Evolutionary conservation across 257 asterid species (phyloP).

Genomic region (Nicotiana otophora): DNA sequence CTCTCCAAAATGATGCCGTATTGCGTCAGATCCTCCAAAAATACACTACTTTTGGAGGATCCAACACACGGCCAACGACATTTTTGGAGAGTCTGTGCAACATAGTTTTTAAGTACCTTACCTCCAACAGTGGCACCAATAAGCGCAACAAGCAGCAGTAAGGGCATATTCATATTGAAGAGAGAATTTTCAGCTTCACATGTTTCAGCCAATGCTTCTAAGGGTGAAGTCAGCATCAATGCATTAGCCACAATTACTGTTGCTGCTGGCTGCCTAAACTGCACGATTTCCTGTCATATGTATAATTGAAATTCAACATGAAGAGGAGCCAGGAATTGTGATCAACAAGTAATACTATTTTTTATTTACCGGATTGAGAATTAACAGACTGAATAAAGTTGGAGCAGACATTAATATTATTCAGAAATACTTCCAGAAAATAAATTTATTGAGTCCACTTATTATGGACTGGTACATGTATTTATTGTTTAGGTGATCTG

Average conservation of each 20-base stretch:
- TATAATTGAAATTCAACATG: background rate
- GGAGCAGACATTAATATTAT: background rate
- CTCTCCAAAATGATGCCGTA: too few relatives aligned
- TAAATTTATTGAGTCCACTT: background rate
- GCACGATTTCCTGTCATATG: slow-evolving; percentile 37
- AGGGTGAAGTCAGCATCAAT: slow-evolving; percentile 53
- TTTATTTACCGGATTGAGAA: background rate
- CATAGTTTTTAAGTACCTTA: slow-evolving; percentile 15
- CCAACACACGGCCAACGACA: too few relatives aligned
- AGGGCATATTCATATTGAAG: slow-evolving; percentile 51
- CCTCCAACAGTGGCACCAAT: slow-evolving; percentile 98
- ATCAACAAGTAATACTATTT: background rate
- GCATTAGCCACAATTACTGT: slow-evolving; percentile 46
- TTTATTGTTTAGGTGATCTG: background rate
- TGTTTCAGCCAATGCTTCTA: slow-evolving; percentile 81
- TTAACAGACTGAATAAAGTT: background rate
- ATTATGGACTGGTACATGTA: background rate
- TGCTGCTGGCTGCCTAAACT: slow-evolving; percentile 28
- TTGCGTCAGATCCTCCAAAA: too few relatives aligned
- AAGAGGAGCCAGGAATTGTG: background rate
- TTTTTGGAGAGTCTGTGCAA: too few relatives aligned
- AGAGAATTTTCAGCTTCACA: slow-evolving; percentile 62
- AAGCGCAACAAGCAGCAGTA: slow-evolving; percentile 80
- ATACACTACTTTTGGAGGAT: too few relatives aligned
- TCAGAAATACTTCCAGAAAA: background rate